Evolutionary conservation across 1,284 basidiomycete species (phyloP).

Genomic region (Puccinia novopanici): DNA sequence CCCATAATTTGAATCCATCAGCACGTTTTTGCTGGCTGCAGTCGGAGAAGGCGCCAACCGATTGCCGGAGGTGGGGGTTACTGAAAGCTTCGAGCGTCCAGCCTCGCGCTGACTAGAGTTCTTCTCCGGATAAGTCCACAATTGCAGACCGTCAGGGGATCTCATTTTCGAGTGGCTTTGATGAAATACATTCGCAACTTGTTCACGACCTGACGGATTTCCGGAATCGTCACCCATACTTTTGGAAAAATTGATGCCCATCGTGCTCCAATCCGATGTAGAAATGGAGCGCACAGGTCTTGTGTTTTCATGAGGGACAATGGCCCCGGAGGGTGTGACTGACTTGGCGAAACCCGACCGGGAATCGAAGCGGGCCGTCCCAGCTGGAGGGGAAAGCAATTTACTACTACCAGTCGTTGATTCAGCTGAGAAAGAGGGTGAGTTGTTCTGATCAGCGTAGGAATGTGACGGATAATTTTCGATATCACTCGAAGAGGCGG

Average conservation of each 20-base stretch:
- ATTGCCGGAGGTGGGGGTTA: neutral
- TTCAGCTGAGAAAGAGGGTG: neutral
- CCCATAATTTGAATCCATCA: neutral
- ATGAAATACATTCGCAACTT: neutral
- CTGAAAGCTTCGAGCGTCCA: neutral
- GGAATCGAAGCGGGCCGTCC: no score
- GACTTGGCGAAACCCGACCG: neutral
- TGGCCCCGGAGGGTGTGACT: neutral
- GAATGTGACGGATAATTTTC: neutral
- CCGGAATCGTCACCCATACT: neutral
- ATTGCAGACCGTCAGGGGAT: neutral
- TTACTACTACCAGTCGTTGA: neutral
- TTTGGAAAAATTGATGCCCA: neutral
- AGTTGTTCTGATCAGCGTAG: neutral
- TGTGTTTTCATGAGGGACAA: no score
- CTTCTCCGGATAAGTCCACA: neutral
- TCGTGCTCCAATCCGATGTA: conserved; percentile 4
- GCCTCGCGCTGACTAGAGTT: neutral
- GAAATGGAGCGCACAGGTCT: conserved; percentile 5
- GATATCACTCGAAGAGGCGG: conserved; percentile 10
- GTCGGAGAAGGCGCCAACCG: neutral
- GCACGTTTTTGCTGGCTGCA: neutral
- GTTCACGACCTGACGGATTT: neutral
- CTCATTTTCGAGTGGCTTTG: neutral
- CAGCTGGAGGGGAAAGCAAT: neutral